phyloP scores from a whole-genome alignment of 768 basidiomycete genomes.

The Suillus placidus region DNA sequence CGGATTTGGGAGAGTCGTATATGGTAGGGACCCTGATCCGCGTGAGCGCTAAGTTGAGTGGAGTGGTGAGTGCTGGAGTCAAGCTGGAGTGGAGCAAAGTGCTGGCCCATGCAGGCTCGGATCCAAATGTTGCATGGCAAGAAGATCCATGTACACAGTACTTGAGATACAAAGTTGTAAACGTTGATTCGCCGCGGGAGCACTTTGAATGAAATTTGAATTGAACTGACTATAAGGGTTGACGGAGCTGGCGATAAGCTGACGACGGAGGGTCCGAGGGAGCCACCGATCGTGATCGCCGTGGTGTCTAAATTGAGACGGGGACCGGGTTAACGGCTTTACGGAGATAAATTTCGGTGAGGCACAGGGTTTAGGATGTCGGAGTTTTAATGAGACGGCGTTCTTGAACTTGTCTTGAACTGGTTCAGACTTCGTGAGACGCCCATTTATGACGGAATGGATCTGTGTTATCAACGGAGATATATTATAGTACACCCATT shows the following conservation, averaged over 20 bases:
- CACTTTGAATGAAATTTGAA: no score
- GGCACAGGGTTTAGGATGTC: slow-evolving; percentile 8
- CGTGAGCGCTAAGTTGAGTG: background rate
- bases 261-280: slow-evolving; percentile 1
- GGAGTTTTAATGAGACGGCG: slow-evolving; percentile 25
- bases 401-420: slow-evolving; percentile 13
- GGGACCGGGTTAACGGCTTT: slow-evolving; percentile 6
- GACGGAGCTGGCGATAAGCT: no score
- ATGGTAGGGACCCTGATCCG: background rate
- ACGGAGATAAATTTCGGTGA: slow-evolving; percentile 9
- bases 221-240: no score
- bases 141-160: no score
- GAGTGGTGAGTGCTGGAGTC: background rate
- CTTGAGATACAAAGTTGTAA: no score
- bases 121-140: no score
- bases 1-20: background rate
- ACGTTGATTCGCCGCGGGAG: no score
- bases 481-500: background rate
- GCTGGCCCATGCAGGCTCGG: no score
- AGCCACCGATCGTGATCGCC: slow-evolving; percentile 10
- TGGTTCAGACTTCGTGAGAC: background rate
- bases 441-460: slow-evolving; percentile 1
- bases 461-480: slow-evolving; percentile 1
- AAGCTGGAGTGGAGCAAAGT: background rate
- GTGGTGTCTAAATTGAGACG: slow-evolving; percentile 10